Evolutionary conservation across 441 rosid species (phyloP).

Genomic region (Flueggea neowawraea): DNA sequence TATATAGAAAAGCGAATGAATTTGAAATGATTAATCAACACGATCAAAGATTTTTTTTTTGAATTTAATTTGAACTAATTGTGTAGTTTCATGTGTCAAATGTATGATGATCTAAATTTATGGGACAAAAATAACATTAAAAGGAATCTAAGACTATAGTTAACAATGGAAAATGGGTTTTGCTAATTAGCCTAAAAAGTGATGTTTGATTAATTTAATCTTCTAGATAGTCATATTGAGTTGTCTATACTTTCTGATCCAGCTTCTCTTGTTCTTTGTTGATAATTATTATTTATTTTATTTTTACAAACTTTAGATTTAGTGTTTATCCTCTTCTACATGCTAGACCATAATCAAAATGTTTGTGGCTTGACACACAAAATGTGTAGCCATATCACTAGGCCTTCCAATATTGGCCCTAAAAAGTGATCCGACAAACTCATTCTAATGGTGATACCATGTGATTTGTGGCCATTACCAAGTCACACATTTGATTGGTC

Average conservation of each 20-base stretch:
- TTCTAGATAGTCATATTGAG: background rate
- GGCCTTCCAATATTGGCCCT: too few relatives aligned
- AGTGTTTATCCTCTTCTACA: constrained; percentile 34
- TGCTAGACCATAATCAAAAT: constrained; percentile 35
- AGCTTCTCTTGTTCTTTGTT: constrained; percentile 33
- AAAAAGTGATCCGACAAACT: constrained; percentile 65
- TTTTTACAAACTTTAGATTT: constrained; percentile 13
- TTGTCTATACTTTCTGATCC: constrained; percentile 19
- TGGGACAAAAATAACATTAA: constrained; percentile 12
- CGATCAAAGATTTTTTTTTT: too few relatives aligned
- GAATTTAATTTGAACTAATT: too few relatives aligned
- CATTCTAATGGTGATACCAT: constrained; percentile 44
- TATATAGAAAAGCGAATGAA: too few relatives aligned
- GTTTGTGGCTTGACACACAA: constrained; percentile 16
- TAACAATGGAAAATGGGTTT: constrained; percentile 20
- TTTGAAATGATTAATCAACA: too few relatives aligned
- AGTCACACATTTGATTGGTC: constrained; percentile 24
- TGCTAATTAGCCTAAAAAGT: constrained; percentile 16
- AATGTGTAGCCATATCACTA: constrained; percentile 21
- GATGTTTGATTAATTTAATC: constrained; percentile 3
- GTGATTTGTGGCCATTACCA: constrained; percentile 46
- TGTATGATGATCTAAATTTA: background rate
- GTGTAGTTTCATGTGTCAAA: too few relatives aligned
- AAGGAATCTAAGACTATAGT: constrained; percentile 23
- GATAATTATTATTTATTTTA: background rate